phyloP scores from a whole-genome alignment of 306 rosid species.

The Betula pendula region DNA sequence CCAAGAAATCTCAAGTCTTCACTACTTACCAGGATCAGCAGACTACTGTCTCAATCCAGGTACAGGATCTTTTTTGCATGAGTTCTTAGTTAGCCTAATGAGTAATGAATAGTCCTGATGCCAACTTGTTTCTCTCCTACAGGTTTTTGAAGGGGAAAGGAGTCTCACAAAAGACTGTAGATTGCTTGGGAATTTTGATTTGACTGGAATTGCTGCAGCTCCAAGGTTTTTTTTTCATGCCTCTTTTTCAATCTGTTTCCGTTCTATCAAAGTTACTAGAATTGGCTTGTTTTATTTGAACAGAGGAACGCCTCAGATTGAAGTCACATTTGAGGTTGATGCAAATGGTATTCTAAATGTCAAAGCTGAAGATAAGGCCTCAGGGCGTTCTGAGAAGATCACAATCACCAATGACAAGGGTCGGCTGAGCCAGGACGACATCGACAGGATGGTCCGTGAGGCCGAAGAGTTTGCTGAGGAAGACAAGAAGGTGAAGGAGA shows the following conservation, averaged over 20 bases:
- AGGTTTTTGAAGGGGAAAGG: constrained; percentile 28
- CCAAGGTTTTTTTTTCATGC: background rate
- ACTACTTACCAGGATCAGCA: constrained; percentile 28
- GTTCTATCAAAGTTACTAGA: background rate
- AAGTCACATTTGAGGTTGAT: constrained; percentile 60
- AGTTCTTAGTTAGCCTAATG: background rate
- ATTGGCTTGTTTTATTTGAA: constrained; percentile 5
- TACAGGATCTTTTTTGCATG: background rate
- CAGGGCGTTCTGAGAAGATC: constrained; percentile 62
- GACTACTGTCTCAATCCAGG: constrained; percentile 12
- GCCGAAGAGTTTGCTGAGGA: constrained; percentile 60
- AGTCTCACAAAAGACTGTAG: constrained; percentile 22
- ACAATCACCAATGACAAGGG: constrained; percentile 68
- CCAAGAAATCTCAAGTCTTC: constrained; percentile 21
- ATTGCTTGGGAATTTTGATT: constrained; percentile 29
- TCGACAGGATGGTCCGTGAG: constrained; percentile 52
- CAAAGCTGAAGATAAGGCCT: constrained; percentile 65
- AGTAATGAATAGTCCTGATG: background rate
- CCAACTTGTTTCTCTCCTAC: background rate
- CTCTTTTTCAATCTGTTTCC: background rate
- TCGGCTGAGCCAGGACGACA: constrained; percentile 56
- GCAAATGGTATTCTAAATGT: constrained; percentile 59
- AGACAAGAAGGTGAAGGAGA: constrained; percentile 63
- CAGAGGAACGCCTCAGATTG: constrained; percentile 63
- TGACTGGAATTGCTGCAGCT: constrained; percentile 34